Conservation (phyloP, 805 yeast genomes). For the Lipomyces mesembrius region DNA sequence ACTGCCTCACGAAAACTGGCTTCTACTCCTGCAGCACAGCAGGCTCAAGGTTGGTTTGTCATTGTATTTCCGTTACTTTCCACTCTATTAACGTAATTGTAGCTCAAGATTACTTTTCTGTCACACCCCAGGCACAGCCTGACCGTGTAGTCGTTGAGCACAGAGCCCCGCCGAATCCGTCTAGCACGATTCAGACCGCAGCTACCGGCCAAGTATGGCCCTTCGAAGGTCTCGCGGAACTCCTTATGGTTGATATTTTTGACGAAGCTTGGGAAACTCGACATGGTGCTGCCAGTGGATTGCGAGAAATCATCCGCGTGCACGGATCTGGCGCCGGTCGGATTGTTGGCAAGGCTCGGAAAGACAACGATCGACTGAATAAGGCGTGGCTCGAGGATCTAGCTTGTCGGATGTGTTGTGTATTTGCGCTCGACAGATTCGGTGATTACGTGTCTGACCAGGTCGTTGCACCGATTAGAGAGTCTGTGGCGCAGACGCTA, state of each 20-base stretch:
- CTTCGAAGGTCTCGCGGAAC: slow-evolving; percentile 88
- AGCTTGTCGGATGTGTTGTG: slow-evolving; percentile 78
- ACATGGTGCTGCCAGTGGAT: slow-evolving; percentile 93
- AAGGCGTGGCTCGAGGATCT: slow-evolving; percentile 79
- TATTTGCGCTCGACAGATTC: slow-evolving; percentile 90
- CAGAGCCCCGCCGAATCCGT: slow-evolving; percentile 62
- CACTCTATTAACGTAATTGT: background rate
- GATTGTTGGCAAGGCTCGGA: slow-evolving; percentile 61
- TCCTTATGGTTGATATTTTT: slow-evolving; percentile 76
- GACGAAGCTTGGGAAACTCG: slow-evolving; percentile 91
- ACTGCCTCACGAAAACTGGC: slow-evolving; percentile 40
- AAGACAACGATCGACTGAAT: slow-evolving; percentile 70
- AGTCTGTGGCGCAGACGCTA: slow-evolving; percentile 91
- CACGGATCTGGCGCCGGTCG: slow-evolving; percentile 90
- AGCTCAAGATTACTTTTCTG: slow-evolving; percentile 41
- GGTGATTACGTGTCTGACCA: slow-evolving; percentile 98
- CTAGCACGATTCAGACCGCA: slow-evolving; percentile 48
- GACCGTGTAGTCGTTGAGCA: slow-evolving; percentile 85
- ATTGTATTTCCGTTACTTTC: background rate
- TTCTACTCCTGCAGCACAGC: slow-evolving; percentile 8
- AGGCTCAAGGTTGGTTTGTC: slow-evolving; percentile 14
- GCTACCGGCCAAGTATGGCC: slow-evolving; percentile 71
- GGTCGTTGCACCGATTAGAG: slow-evolving; percentile 97
- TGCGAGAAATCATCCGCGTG: slow-evolving; percentile 79
- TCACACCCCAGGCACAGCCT: slow-evolving; percentile 74